Percentiles rank a stretch among this genome's conserved stretches.
Conservation (phyloP, 768 basidiomycete species). For the Sarcomyxa edulis region DNA sequence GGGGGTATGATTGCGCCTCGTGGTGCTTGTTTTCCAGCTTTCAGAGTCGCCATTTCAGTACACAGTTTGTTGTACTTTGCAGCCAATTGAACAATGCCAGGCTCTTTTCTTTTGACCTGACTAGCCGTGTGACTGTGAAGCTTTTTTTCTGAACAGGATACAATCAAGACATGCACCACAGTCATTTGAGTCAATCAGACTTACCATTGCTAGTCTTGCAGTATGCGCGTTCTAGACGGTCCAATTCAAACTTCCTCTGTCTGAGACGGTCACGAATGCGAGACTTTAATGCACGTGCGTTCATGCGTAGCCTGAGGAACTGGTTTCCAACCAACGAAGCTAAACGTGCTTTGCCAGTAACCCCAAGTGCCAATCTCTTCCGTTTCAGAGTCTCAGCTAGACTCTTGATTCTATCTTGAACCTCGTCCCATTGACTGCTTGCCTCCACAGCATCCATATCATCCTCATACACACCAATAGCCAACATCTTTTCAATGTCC, state of each 20-base stretch:
- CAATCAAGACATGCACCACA: background rate
- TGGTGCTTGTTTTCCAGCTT: constrained; percentile 16
- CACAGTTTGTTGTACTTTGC: constrained; percentile 23
- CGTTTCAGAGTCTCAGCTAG: background rate
- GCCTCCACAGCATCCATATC: background rate
- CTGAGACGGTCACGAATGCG: constrained; percentile 8
- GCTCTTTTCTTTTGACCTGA: constrained; percentile 19
- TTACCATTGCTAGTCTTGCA: background rate
- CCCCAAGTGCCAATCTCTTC: background rate
- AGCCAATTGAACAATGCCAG: constrained; percentile 17
- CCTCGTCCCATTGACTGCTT: constrained; percentile 1
- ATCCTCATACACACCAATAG: background rate
- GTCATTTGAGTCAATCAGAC: background rate
- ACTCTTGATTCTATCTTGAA: background rate
- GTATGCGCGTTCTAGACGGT: background rate
- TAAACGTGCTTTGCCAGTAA: background rate
- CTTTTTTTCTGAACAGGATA: constrained; percentile 15
- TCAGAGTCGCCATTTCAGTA: constrained; percentile 14
- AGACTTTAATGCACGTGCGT: constrained; percentile 3
- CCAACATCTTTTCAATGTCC: background rate
- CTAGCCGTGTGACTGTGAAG: constrained; percentile 20
- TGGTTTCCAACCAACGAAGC: background rate
- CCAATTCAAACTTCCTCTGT: constrained; percentile 6
- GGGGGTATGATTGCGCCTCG: constrained; percentile 15
- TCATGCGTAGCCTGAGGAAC: constrained; percentile 1